phyloP scores from a whole-genome alignment of 2,329 filamentous ascomycete species.

The Trichoderma lentiforme region DNA sequence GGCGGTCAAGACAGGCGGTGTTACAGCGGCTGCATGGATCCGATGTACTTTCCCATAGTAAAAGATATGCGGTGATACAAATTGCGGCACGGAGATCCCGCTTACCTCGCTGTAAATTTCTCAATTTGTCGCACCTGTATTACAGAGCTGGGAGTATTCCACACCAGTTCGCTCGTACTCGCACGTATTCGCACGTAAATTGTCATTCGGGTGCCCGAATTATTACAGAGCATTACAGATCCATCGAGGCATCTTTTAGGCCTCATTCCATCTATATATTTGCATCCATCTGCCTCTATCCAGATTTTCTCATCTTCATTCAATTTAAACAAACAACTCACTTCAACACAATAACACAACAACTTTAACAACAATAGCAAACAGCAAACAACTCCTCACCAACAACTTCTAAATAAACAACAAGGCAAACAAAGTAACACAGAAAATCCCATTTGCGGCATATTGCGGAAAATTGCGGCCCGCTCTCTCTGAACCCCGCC shows the following conservation, averaged over 20 bases:
- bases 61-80: too few species aligned
- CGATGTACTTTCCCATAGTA: not conserved
- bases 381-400: not conserved
- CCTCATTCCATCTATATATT: not conserved
- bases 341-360: not conserved
- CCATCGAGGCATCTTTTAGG: not conserved
- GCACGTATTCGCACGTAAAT: not conserved
- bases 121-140: not conserved
- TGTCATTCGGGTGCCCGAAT: not conserved
- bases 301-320: not conserved
- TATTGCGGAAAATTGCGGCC: conserved; percentile 14
- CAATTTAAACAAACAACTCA: not conserved
- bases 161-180: not conserved
- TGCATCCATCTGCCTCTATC: not conserved
- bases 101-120: not conserved
- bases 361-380: not conserved
- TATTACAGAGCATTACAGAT: not conserved
- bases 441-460: not conserved
- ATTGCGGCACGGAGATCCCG: not conserved
- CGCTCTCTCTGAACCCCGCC: not conserved
- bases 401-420: not conserved
- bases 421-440: not conserved
- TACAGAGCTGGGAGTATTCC: not conserved
- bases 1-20: not conserved
- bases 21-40: not conserved